These are phyloP conservation scores for Syzygium aromaticum DNA, from an alignment of 345 rosid genomes.

Conservation along the genomic window DNA sequence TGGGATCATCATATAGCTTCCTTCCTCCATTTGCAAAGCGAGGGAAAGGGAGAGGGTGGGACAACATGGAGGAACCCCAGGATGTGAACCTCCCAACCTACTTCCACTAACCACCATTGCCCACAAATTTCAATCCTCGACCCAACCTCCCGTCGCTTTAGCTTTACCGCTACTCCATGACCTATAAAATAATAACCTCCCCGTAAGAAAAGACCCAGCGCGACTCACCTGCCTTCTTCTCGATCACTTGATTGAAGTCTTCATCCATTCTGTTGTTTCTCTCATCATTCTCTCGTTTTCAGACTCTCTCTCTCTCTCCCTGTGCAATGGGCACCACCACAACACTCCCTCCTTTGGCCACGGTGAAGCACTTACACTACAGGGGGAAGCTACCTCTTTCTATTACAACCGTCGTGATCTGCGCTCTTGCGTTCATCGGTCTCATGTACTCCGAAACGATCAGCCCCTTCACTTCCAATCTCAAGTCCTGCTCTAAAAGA, in stretches of 20 bases:
- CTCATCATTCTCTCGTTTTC: background rate
- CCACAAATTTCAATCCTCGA: background rate
- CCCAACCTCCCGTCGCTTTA: conserved; percentile 31
- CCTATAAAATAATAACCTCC: conserved; percentile 1
- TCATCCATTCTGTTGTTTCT: conserved; percentile 20
- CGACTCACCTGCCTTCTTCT: background rate
- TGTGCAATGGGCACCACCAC: background rate
- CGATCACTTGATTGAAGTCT: background rate
- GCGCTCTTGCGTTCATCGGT: conserved; percentile 42
- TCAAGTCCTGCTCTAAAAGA: conserved; percentile 31
- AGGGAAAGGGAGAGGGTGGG: background rate
- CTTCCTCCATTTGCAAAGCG: background rate
- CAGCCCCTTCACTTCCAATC: conserved; percentile 34
- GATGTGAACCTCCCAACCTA: conserved; percentile 39
- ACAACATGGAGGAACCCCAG: background rate
- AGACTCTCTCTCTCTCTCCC: background rate
- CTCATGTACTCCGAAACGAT: conserved; percentile 60
- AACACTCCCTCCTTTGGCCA: conserved; percentile 3
- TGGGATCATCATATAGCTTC: background rate
- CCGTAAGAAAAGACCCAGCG: background rate
- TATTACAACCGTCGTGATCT: conserved; percentile 26
- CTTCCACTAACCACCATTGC: conserved; percentile 5
- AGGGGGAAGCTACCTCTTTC: conserved; percentile 62
- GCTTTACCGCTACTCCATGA: conserved; percentile 73
- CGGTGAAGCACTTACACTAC: conserved; percentile 16